phyloP scores from a whole-genome alignment of 2,329 filamentous ascomycete species.

The Aaosphaeria arxii region DNA sequence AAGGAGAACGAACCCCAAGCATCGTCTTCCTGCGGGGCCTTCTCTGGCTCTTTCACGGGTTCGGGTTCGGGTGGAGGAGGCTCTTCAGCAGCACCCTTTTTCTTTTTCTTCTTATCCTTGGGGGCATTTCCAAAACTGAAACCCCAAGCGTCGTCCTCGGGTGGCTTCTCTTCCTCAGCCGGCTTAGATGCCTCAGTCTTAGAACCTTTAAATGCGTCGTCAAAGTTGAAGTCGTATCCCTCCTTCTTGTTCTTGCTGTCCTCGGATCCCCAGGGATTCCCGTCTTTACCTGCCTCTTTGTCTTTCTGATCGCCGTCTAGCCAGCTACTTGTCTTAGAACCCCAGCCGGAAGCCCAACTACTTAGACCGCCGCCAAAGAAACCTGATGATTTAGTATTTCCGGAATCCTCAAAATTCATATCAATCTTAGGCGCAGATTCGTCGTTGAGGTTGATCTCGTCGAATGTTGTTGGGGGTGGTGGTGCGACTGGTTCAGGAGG shows the following conservation, averaged over 20 bases:
- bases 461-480: constrained; percentile 42
- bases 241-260: constrained; percentile 36
- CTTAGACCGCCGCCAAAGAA: constrained; percentile 20
- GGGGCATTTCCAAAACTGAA: constrained; percentile 20
- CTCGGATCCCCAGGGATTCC: constrained; percentile 28
- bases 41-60: constrained; percentile 19
- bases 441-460: constrained; percentile 47
- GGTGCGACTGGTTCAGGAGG: constrained; percentile 20
- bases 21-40: constrained; percentile 21
- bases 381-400: constrained; percentile 20
- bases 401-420: constrained; percentile 41
- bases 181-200: constrained; percentile 8
- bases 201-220: constrained; percentile 27
- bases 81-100: constrained; percentile 23
- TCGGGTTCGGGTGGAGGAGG: neutral
- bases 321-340: constrained; percentile 4
- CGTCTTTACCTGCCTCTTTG: constrained; percentile 10
- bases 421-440: constrained; percentile 42
- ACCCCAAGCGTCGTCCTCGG: constrained; percentile 31
- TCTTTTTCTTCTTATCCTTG: constrained; percentile 23
- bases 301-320: constrained; percentile 29
- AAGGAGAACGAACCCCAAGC: constrained; percentile 21
- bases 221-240: constrained; percentile 30
- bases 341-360: constrained; percentile 23
- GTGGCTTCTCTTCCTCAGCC: constrained; percentile 18